These are phyloP conservation scores for Fusarium sp. DNA, from an alignment of 2,329 filamentous ascomycete genomes.

Conservation along the genomic window DNA sequence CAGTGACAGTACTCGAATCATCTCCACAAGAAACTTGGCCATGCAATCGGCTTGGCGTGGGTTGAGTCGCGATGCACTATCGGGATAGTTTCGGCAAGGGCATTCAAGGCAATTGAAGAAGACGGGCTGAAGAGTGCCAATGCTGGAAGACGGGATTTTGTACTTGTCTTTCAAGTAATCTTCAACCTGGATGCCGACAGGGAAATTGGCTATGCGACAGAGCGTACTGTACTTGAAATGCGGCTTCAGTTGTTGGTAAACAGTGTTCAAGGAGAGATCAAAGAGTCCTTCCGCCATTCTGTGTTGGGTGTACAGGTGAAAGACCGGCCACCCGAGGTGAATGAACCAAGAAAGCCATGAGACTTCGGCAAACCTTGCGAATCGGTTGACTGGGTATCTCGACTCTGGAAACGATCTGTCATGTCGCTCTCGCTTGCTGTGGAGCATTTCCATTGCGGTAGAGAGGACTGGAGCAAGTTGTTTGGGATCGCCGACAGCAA, in stretches of 20 bases:
- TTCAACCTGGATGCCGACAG: background rate
- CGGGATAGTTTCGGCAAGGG: background rate
- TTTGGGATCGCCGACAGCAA: constrained; percentile 4
- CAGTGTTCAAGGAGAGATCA: background rate
- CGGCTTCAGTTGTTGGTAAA: background rate
- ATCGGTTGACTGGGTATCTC: no score
- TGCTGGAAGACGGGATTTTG: accelerated
- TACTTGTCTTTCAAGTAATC: background rate
- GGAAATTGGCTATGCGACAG: no score
- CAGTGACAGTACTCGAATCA: background rate
- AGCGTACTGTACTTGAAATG: constrained; percentile 4
- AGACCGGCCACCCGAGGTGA: background rate
- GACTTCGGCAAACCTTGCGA: background rate
- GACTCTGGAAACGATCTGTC: no score
- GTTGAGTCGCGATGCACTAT: background rate
- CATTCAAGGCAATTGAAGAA: background rate
- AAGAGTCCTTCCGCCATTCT: constrained; percentile 9
- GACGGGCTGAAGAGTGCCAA: background rate
- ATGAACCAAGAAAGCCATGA: constrained; percentile 15
- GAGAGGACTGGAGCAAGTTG: constrained; percentile 1
- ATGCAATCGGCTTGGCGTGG: background rate
- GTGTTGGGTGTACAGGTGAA: constrained; percentile 8
- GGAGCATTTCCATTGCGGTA: background rate
- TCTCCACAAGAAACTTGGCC: background rate
- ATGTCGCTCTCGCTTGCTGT: no score